Evolutionary conservation across 1,139 yeast species (phyloP).

Genomic region (Suhomyces kunorum): DNA sequence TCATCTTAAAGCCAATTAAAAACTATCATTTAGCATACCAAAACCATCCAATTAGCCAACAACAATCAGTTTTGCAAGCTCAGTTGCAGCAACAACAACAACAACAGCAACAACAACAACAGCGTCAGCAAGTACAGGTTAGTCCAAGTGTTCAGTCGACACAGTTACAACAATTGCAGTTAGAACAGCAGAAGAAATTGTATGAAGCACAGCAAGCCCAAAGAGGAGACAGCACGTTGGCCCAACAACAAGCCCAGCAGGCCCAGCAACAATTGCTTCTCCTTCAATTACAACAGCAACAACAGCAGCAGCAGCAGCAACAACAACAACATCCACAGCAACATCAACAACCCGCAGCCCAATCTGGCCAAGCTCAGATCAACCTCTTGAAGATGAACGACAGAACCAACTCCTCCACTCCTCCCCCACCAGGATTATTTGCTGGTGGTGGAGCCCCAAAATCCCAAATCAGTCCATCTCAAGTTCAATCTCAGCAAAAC

Average conservation of each 20-base stretch:
- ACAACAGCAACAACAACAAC: conserved; percentile 21
- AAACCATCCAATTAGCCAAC: conserved; percentile 48
- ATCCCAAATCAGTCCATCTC: conserved; percentile 17
- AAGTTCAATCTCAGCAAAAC: conserved; percentile 16
- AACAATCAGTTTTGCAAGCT: conserved; percentile 34
- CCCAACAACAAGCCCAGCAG: conserved; percentile 23
- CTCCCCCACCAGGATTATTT: conserved; percentile 50
- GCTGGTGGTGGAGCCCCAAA: conserved; percentile 22
- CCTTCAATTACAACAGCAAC: conserved; percentile 20
- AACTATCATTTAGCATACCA: conserved; percentile 51
- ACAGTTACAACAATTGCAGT: conserved; percentile 31
- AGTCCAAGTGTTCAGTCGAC: conserved; percentile 22
- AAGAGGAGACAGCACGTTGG: conserved; percentile 18
- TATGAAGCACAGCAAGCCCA: conserved; percentile 25
- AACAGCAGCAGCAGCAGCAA: conserved; percentile 17
- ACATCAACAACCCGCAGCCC: conserved; percentile 13
- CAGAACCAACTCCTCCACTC: conserved; percentile 39
- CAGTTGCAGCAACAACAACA: conserved; percentile 23
- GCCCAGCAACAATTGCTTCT: conserved; percentile 21
- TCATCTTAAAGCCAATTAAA: conserved; percentile 45
- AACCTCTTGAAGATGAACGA: conserved; percentile 37
- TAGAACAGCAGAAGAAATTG: conserved; percentile 31
- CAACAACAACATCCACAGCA: conserved; percentile 18
- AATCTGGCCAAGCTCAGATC: conserved; percentile 24
- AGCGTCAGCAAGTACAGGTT: conserved; percentile 18